Percentiles rank a stretch among this genome's conserved stretches.
Conservation (phyloP, 1,284 basidiomycete species). For the Golubevia pallescens region DNA sequence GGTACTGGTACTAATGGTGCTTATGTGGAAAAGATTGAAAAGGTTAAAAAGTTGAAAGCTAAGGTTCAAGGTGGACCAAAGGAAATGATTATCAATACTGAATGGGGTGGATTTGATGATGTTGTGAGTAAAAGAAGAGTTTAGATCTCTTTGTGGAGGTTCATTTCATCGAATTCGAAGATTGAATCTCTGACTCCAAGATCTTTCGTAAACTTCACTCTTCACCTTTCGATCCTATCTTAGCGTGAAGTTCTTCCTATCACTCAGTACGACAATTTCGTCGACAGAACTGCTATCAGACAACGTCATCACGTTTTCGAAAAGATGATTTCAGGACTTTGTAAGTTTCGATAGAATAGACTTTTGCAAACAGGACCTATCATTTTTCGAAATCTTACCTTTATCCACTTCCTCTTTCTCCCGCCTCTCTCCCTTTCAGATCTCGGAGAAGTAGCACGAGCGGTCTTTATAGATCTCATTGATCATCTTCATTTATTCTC, state of each 20-base stretch:
- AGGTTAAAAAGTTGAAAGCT: conserved; percentile 73
- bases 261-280: conserved; percentile 89
- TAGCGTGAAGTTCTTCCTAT: conserved; percentile 84
- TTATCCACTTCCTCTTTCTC: background rate
- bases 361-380: background rate
- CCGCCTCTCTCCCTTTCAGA: conserved; percentile 64
- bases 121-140: conserved; percentile 68
- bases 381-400: background rate
- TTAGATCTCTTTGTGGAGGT: conserved; percentile 9
- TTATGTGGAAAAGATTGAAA: conserved; percentile 84
- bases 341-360: conserved; percentile 43
- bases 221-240: background rate
- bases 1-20: conserved; percentile 98
- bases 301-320: conserved; percentile 92
- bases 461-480: conserved; percentile 82
- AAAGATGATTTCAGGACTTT: conserved; percentile 99
- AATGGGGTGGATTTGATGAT: conserved; percentile 97
- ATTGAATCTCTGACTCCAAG: too few relatives aligned
- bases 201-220: background rate
- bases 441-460: conserved; percentile 89
- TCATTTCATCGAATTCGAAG: too few relatives aligned
- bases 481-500: conserved; percentile 77
- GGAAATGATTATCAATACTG: conserved; percentile 93
- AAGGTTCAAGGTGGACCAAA: conserved; percentile 48
- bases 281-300: conserved; percentile 93